Percentiles rank a stretch among this genome's conserved stretches.
These are phyloP conservation scores for Keithomyces neogunnii DNA, from an alignment of 2,329 filamentous ascomycete species.

Conservation along the genomic window DNA sequence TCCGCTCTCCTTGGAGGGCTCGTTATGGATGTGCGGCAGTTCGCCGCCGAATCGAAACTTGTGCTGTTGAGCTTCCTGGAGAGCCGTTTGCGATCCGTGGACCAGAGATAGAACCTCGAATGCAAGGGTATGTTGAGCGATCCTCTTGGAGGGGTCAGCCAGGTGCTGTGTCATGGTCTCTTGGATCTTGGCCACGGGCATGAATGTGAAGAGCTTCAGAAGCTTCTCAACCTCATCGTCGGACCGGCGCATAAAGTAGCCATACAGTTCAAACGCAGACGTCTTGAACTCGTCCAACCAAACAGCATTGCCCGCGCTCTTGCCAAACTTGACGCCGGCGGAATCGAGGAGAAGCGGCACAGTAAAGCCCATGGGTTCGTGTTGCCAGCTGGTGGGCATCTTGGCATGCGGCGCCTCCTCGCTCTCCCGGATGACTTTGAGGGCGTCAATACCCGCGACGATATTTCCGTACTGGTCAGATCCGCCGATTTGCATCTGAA, in stretches of 20 bases:
- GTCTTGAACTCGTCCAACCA: slow-evolving; percentile 86
- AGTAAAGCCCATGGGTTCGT: slow-evolving; percentile 74
- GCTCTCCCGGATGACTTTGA: slow-evolving; percentile 62
- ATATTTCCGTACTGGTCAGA: slow-evolving; percentile 98
- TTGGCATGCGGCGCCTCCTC: slow-evolving; percentile 36
- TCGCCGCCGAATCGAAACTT: slow-evolving; percentile 35
- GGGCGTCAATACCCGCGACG: slow-evolving; percentile 74
- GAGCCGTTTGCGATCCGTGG: slow-evolving; percentile 60
- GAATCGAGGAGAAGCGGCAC: slow-evolving; percentile 82
- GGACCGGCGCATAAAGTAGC: slow-evolving; percentile 77
- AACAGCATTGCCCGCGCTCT: slow-evolving; percentile 86
- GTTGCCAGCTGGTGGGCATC: slow-evolving; percentile 32
- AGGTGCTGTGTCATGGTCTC: slow-evolving; percentile 60
- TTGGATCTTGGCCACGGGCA: slow-evolving; percentile 62
- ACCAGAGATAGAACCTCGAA: slow-evolving; percentile 73
- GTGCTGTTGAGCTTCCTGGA: slow-evolving; percentile 50
- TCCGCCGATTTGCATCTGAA: slow-evolving; percentile 86
- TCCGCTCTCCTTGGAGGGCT: slow-evolving; percentile 19
- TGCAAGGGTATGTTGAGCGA: slow-evolving; percentile 77
- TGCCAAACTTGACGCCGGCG: slow-evolving; percentile 85
- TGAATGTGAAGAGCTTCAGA: slow-evolving; percentile 84
- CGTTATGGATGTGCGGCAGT: slow-evolving; percentile 20
- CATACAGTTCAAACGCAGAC: slow-evolving; percentile 75
- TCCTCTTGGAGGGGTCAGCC: slow-evolving; percentile 58
- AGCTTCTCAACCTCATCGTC: slow-evolving; percentile 76